A percentile compares a stretch with the other conserved stretches of the same genome.
Evolutionary conservation across 2,329 filamentous ascomycete species (phyloP).

Genomic region (Tricladium varicosporioides): DNA sequence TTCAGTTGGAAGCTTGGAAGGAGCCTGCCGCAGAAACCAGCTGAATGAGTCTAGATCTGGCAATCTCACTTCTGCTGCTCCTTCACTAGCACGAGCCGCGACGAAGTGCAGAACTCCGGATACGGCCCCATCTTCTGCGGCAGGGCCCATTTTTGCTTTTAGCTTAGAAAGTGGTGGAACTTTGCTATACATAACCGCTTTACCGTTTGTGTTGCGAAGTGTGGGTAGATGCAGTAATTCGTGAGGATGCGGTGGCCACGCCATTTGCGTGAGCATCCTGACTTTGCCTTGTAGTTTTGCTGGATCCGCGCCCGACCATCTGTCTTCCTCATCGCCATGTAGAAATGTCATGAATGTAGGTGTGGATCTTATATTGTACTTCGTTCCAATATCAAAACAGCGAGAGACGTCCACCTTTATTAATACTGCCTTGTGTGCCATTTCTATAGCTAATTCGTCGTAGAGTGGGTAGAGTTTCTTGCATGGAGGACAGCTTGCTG

Average conservation of each 20-base stretch:
- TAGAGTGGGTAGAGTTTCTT: conserved; percentile 79
- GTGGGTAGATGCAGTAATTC: conserved; percentile 67
- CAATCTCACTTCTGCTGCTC: conserved; percentile 64
- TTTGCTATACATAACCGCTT: conserved; percentile 69
- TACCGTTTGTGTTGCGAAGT: conserved; percentile 60
- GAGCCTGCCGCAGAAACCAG: conserved; percentile 54
- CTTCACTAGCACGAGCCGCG: conserved; percentile 54
- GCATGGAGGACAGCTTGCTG: conserved; percentile 81
- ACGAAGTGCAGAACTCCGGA: conserved; percentile 69
- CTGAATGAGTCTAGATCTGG: conserved; percentile 69
- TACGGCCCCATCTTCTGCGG: conserved; percentile 59
- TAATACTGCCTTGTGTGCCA: conserved; percentile 64
- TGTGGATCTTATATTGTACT: conserved; percentile 70
- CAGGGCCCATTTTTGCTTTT: conserved; percentile 69
- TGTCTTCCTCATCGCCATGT: conserved; percentile 70
- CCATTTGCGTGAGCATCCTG: conserved; percentile 70
- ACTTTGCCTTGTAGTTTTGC: conserved; percentile 68
- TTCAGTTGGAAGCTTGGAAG: conserved; percentile 57
- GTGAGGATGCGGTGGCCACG: conserved; percentile 74
- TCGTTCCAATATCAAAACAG: conserved; percentile 60
- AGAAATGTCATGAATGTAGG: conserved; percentile 89
- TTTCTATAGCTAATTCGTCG: conserved; percentile 74
- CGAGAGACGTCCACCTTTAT: conserved; percentile 80
- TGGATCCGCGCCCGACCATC: conserved; percentile 77
- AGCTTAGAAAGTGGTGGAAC: conserved; percentile 81